phyloP scores from a whole-genome alignment of 2,329 filamentous ascomycete species.

The Cordyceps cicadae region DNA sequence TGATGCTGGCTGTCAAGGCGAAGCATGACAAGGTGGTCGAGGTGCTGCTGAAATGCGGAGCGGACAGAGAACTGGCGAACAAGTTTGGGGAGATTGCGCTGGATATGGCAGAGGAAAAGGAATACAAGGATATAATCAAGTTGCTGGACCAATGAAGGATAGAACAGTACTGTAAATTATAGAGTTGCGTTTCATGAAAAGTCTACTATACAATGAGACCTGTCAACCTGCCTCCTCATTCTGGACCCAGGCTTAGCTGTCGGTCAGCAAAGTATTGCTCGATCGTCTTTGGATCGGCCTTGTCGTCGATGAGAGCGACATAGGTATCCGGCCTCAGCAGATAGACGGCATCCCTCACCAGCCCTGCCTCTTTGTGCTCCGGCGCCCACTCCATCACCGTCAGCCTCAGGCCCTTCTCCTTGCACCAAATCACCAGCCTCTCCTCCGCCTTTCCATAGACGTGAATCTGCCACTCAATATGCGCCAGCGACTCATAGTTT shows the following conservation, averaged over 20 bases:
- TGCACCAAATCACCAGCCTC: background rate
- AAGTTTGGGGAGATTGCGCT: slow-evolving; percentile 7
- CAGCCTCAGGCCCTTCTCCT: background rate
- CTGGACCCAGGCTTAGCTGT: background rate
- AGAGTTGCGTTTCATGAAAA: background rate
- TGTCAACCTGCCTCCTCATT: background rate
- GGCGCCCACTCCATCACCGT: slow-evolving; percentile 4
- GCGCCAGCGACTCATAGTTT: background rate
- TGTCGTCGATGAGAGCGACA: background rate
- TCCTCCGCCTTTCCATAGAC: slow-evolving; percentile 4
- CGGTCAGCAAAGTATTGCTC: slow-evolving; percentile 1
- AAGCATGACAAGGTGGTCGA: slow-evolving; percentile 9
- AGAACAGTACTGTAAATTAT: background rate
- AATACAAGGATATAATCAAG: background rate
- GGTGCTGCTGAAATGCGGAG: slow-evolving; percentile 3
- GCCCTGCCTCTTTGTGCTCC: background rate
- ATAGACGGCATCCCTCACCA: background rate
- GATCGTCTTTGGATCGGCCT: background rate
- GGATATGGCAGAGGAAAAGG: slow-evolving; percentile 4
- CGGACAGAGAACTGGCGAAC: background rate
- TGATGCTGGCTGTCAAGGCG: background rate
- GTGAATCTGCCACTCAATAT: slow-evolving; percentile 10
- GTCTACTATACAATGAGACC: background rate
- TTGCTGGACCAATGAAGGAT: background rate
- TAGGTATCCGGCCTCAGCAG: slow-evolving; percentile 9